Base-by-base conservation (phyloP, 768 basidiomycete species). In the Tulasnella sp. region DNA sequence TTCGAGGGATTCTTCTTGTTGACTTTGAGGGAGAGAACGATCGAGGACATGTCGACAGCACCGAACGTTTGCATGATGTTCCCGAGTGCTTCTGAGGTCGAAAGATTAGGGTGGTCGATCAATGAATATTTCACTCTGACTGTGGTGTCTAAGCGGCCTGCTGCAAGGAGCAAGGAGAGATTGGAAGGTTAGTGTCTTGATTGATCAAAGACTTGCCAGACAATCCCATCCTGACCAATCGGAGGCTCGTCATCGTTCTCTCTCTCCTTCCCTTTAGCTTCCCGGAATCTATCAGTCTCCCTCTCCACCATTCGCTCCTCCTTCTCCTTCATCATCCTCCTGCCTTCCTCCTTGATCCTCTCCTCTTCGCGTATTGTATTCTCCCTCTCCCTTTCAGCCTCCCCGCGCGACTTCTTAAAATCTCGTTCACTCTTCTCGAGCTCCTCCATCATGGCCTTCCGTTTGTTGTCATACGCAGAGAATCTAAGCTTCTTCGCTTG, bases 381-480 rank as follows among this genome's bases (percentile, higher is more conserved):
- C 2, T 80, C 78, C 62, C 83, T 79, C 62, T 78, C 75, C 12
- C 29, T 55, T 61, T 80, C 76, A 63, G 80, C 80, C n/a, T 82
- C 84, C 52, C 76, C 63, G 52, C 77, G 77, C 1, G 80, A 74
- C 67, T 84, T 86, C 74, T 89, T 91, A 71, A 84, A 81, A 19
- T 78, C 84, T 8, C 80, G 76, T 64, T 92, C 89, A 31, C 84
- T 75, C 65, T 81, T 83, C 67, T 92, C 89, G 12, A 91, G 75
- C 66, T 89, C 88, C 30, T 85, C 82, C 21, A 87, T 76, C 62
- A 92, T 71, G 31, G 69, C 77, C 72, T 85, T 88, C 27, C 87
- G 77, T 67, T 91, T 91, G 59, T 70, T 74, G 63, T 88, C 85
- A 65, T 79, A 87, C 2, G 75, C 66, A 21, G 85, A 76, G 63